Evolutionary conservation across 1,284 basidiomycete genomes (phyloP), one percentile per base, ranked within the genome.

Genomic region (Vanrija sp.): DNA sequence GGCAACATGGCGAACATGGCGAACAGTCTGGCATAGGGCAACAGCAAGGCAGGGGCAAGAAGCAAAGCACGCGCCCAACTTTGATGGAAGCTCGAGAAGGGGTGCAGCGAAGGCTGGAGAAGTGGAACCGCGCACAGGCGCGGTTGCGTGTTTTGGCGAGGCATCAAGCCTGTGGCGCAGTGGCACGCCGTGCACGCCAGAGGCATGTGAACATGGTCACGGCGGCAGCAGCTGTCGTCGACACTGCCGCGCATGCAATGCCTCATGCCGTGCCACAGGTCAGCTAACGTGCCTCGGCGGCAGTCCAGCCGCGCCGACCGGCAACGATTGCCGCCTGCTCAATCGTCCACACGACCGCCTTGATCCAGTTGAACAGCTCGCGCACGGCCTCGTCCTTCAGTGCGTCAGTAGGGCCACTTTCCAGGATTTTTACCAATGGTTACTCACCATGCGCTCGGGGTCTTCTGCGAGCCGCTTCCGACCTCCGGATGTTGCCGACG

Each of bases 321-420:
- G 73, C 69, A 28, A 73, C 72, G 39, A 72, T 68, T 7, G 74
- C 75, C 16, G 73, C 71, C 60, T 77, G 75, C 57, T 76, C 74
- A 44, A 74, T 76, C 26, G 74, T 73, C 74, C 74, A 77, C 26
- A 76, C 72, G 46, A 76, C 72, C 1, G 73, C 70, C 62, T 77
- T 77, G 50, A 77, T 76, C 75, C 75, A 77, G 55, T 72, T 73
- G 68, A 77, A 77, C 25, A 77, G 62, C 55, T 75, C 74, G 45
- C 68, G 59, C 1, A 74, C 71, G 0, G 72, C 71, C 46, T 73
- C 69, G 54, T 77, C 74, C 73, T 76, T 39, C 9, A 29, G 38
- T 26, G 40, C 12, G 49, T 56, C 18, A 57, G 49, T 52, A 40
- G 9, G 46, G 39, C 23, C 16, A 15, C 38, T 5, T 34, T 38